Percentiles rank a stretch among this genome's conserved stretches.
Evolutionary conservation across 2,329 filamentous ascomycete species (phyloP).

Genomic region (Penicillium sp.): DNA sequence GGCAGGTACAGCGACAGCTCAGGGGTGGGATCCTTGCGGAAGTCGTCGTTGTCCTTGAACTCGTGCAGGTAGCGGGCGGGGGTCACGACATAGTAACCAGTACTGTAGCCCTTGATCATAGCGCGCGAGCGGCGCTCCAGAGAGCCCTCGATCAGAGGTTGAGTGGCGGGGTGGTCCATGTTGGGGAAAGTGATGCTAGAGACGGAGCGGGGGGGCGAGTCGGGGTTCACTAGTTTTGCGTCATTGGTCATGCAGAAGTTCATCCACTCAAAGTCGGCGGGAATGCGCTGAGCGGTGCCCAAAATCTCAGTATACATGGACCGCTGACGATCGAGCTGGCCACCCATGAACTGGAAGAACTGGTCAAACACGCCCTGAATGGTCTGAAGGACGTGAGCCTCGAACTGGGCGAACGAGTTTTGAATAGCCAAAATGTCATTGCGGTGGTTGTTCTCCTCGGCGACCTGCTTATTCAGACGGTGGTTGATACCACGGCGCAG

Average conservation of each 20-base stretch:
- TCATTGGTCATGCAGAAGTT: conserved; percentile 75
- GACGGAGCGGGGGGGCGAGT: conserved; percentile 72
- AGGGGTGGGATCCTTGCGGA: conserved; percentile 62
- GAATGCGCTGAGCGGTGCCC: conserved; percentile 73
- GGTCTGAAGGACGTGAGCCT: conserved; percentile 79
- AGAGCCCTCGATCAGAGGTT: conserved; percentile 81
- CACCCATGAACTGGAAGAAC: conserved; percentile 78
- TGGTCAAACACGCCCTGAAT: conserved; percentile 80
- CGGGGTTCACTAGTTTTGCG: conserved; percentile 75
- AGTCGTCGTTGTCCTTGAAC: conserved; percentile 88
- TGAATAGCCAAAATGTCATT: conserved; percentile 93
- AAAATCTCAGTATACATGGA: conserved; percentile 84
- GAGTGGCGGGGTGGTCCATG: conserved; percentile 78
- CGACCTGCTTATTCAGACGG: conserved; percentile 84
- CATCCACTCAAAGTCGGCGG: conserved; percentile 88
- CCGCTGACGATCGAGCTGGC: conserved; percentile 79
- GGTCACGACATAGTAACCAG: conserved; percentile 87
- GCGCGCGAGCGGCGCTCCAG: conserved; percentile 91
- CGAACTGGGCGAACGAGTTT: conserved; percentile 83
- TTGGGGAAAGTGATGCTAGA: conserved; percentile 82
- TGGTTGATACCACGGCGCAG: conserved; percentile 79
- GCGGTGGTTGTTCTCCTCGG: conserved; percentile 94
- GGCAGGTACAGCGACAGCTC: conserved; percentile 91
- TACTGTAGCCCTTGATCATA: conserved; percentile 75
- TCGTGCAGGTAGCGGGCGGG: conserved; percentile 89